Conservation (phyloP, 352 stramenopile species). For the Phytophthora hybrid region DNA sequence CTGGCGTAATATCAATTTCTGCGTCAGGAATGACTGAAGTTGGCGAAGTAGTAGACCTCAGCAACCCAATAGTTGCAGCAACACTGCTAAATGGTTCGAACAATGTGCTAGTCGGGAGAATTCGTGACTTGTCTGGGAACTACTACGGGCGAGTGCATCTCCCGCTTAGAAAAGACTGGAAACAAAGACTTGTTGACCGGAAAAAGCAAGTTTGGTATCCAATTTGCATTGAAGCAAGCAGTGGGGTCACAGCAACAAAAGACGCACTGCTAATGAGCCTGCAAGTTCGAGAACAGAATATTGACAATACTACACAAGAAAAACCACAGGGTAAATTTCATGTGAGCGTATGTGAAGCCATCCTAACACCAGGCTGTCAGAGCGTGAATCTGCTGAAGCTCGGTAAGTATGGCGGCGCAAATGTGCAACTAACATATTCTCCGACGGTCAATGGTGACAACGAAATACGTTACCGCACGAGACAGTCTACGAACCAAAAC, state of each 20-base stretch:
- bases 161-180: conserved; percentile 45
- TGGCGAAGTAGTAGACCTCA: conserved; percentile 34
- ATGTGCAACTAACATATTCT: conserved; percentile 9
- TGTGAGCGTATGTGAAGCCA: conserved; percentile 26
- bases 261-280: conserved; percentile 37
- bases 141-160: conserved; percentile 37
- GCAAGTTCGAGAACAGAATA: conserved; percentile 2
- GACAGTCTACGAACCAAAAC: conserved; percentile 16
- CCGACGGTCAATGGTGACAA: background rate
- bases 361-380: conserved; percentile 11
- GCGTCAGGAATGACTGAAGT: conserved; percentile 25
- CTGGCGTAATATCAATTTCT: conserved; percentile 19
- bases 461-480: conserved; percentile 18
- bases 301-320: background rate
- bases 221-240: conserved; percentile 9
- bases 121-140: conserved; percentile 34
- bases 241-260: conserved; percentile 5
- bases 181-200: conserved; percentile 14
- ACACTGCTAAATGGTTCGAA: conserved; percentile 11
- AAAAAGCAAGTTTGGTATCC: conserved; percentile 27
- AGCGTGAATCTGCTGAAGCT: conserved; percentile 22
- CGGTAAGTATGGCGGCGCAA: conserved; percentile 24
- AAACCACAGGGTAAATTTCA: conserved; percentile 25
- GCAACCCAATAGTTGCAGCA: conserved; percentile 22
- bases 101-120: conserved; percentile 31